Conservation (phyloP, 768 basidiomycete species). For the Calocera cornea region DNA sequence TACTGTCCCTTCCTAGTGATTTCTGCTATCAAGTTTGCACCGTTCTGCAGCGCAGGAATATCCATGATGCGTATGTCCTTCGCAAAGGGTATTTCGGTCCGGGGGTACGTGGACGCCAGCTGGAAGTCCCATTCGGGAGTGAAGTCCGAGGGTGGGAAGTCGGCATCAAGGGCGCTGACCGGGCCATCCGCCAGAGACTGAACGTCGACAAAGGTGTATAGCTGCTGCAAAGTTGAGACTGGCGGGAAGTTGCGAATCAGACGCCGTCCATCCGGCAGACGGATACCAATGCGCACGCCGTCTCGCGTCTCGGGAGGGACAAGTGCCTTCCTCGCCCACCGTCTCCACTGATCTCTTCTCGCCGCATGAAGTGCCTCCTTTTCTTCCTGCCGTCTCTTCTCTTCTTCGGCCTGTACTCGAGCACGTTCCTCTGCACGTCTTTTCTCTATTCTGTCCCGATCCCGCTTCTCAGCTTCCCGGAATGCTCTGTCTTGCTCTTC, state of each 20-base stretch:
- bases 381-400: slow-evolving; percentile 10
- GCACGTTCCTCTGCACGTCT: slow-evolving; percentile 36
- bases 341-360: slow-evolving; percentile 36
- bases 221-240: slow-evolving; percentile 39
- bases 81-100: background rate
- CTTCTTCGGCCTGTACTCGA: slow-evolving; percentile 21
- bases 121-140: background rate
- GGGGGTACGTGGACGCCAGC: background rate
- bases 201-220: slow-evolving; percentile 64
- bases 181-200: slow-evolving; percentile 19
- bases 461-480: slow-evolving; percentile 45
- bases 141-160: background rate
- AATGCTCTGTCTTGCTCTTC: slow-evolving; percentile 67
- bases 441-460: slow-evolving; percentile 52
- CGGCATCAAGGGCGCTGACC: background rate
- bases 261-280: slow-evolving; percentile 38
- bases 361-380: slow-evolving; percentile 13
- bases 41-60: background rate
- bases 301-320: slow-evolving; percentile 26
- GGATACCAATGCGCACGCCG: slow-evolving; percentile 41
- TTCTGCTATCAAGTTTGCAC: background rate
- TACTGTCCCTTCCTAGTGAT: background rate
- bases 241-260: slow-evolving; percentile 43
- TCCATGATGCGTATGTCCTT: background rate
- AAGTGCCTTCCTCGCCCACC: slow-evolving; percentile 42